Base-by-base conservation (phyloP, 352 stramenopile genomes). In the Phytophthora vignae region DNA sequence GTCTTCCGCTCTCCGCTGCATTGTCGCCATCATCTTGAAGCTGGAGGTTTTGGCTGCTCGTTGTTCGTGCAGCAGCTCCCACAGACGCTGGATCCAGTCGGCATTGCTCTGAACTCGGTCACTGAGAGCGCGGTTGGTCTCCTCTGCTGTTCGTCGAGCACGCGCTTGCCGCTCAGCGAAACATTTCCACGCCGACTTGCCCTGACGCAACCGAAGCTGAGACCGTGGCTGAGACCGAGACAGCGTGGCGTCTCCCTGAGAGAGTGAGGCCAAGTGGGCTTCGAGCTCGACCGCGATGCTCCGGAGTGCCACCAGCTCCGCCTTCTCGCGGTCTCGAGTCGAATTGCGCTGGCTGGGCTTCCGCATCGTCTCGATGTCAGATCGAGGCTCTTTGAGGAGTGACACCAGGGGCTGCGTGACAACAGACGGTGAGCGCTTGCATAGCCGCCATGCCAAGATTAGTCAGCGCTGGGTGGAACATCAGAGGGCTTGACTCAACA, bases 51-150 rank as follows among this genome's bases (percentile, higher is more conserved):
- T 31, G 27, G 44, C 21, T 12, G 14, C 55, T 46, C 29, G 57
- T 19, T 60, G 60, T 55, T 78, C 67, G 33, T 50, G 29, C 25
- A 75, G 62, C 14, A 78, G 57, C 48, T 69, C 67, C 67, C 67
- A 78, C 9, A 74, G 60, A 7, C 71, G 71, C 29, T 78, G 65
- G 52, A 78, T 75, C 71, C 71, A 78, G 60, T 78, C 71, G 15
- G 71, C 71, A 42, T 78, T 78, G 46, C 27, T 59, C 58, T 77
- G 64, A 2, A 66, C 69, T 10, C n/a, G 42, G 1, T 53, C 64
- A 5, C 61, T 63, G 9, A 76, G 46, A 1, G 10, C 33, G 3
- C 33, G 21, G 46, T 72, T 76, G n/a, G 48, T 67, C 6, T 52
- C 42, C 36, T 74, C 42, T 12, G 66, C 48, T 58, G 19, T 17